Percentiles rank a stretch among this genome's conserved stretches.
Conservation (phyloP, 1,284 basidiomycete genomes). For the Golubevia sp. region DNA sequence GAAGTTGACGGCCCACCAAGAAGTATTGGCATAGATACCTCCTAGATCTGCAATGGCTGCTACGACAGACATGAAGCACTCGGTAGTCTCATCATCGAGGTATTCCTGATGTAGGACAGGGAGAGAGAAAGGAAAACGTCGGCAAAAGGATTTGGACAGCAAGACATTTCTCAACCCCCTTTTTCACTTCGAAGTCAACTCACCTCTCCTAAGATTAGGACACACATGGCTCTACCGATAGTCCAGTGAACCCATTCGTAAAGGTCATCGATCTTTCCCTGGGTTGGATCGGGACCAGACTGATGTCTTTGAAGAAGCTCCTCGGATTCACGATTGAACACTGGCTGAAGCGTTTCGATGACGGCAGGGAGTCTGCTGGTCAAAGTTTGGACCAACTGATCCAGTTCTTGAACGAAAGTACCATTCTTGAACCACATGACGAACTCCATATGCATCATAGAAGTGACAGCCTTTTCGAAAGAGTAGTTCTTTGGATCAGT, state of each 20-base stretch:
- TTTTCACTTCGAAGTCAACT: too few species aligned
- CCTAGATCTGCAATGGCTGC: slow-evolving; percentile 10
- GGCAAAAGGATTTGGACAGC: background rate
- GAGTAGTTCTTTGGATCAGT: slow-evolving; percentile 11
- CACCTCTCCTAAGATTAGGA: slow-evolving; percentile 11
- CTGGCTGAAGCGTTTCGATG: slow-evolving; percentile 10
- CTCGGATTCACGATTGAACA: slow-evolving; percentile 9
- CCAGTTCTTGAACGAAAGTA: slow-evolving; percentile 14
- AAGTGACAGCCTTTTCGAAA: slow-evolving; percentile 14
- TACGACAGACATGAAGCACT: slow-evolving; percentile 11
- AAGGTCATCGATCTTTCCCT: slow-evolving; percentile 7
- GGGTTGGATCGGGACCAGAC: background rate
- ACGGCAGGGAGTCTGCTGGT: slow-evolving; percentile 9
- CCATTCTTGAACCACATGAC: slow-evolving; percentile 16
- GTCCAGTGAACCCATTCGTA: slow-evolving; percentile 11
- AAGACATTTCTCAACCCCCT: background rate
- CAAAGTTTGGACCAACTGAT: slow-evolving; percentile 10
- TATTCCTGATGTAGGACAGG: background rate
- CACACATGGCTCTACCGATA: slow-evolving; percentile 12
- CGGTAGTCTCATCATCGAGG: slow-evolving; percentile 7
- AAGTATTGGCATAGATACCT: slow-evolving; percentile 15
- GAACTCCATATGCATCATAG: slow-evolving; percentile 15
- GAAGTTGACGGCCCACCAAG: slow-evolving; percentile 2
- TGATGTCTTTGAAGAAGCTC: slow-evolving; percentile 7
- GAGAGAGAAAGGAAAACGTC: background rate